A percentile compares a stretch with the other conserved stretches of the same genome.
These are phyloP conservation scores for sunflower (Helianthus annuus) DNA, from an alignment of 129 eudicot genomes.

Conservation along the genomic window DNA sequence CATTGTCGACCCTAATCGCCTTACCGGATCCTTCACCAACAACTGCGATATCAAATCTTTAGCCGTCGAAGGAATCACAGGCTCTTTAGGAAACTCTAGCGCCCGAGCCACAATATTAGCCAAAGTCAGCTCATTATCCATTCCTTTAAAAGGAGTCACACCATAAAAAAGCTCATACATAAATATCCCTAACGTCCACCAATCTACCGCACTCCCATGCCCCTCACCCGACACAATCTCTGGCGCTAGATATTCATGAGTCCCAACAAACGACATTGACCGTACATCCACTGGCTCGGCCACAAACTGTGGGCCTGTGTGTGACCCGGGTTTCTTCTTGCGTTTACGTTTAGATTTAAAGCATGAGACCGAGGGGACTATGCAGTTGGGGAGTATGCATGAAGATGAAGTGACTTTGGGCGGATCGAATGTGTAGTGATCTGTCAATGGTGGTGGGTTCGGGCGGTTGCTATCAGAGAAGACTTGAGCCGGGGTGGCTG, in stretches of 20 bases:
- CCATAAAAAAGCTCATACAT: conserved; percentile 86
- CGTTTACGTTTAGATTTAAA: conserved; percentile 64
- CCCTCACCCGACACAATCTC: conserved; percentile 98
- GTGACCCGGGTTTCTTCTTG: conserved; percentile 60
- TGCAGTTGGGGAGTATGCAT: conserved; percentile 87
- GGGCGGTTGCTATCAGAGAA: conserved; percentile 47
- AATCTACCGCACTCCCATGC: conserved; percentile 94
- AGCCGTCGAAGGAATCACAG: conserved; percentile 60
- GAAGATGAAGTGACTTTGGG: conserved; percentile 66
- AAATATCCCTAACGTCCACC: conserved; percentile 97
- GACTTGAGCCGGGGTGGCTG: conserved; percentile 84
- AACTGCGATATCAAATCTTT: conserved; percentile 81
- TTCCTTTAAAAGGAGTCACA: conserved; percentile 84
- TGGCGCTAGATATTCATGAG: conserved; percentile 93
- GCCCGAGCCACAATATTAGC: conserved; percentile 97
- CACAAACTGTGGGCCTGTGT: conserved; percentile 65
- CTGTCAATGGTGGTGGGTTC: conserved; percentile 21
- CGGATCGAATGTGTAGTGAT: conserved; percentile 38
- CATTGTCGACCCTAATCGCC: conserved; percentile 81
- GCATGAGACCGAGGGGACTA: conserved; percentile 87
- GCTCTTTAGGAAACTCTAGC: conserved; percentile 92
- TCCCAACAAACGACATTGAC: conserved; percentile 95
- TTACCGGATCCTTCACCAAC: conserved; percentile 75
- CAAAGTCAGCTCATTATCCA: conserved; percentile 83
- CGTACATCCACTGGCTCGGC: conserved; percentile 91